Conservation (phyloP, 768 basidiomycete genomes). For the Lentinula sp. region DNA sequence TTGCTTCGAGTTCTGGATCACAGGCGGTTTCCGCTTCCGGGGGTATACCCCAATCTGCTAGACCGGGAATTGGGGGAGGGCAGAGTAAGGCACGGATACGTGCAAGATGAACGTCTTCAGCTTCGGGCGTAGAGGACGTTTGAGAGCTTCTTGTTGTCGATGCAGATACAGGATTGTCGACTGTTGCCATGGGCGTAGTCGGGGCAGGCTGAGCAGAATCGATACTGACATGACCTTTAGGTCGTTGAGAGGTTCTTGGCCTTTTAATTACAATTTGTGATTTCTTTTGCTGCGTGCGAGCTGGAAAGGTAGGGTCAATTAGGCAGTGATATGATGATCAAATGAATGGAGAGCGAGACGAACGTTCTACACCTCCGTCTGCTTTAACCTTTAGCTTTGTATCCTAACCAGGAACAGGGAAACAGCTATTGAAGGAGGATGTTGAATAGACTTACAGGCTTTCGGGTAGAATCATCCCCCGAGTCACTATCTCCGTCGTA, state of each 20-base stretch:
- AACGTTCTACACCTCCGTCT: constrained; percentile 37
- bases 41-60: constrained; percentile 77
- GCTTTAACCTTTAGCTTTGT: constrained; percentile 34
- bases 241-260: constrained; percentile 21
- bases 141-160: constrained; percentile 7
- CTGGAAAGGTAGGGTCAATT: constrained; percentile 14
- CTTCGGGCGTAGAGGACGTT: constrained; percentile 2
- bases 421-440: constrained; percentile 34
- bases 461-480: constrained; percentile 24
- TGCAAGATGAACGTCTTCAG: constrained; percentile 40
- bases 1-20: constrained; percentile 61
- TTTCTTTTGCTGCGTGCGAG: constrained; percentile 36
- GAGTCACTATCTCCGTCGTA: constrained; percentile 63
- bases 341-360: constrained; percentile 9
- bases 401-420: constrained; percentile 74
- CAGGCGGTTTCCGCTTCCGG: constrained; percentile 50
- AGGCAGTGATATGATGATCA: too few relatives aligned
- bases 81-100: constrained; percentile 50
- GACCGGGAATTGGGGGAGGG: constrained; percentile 59
- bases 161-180: neutral
- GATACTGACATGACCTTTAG: constrained; percentile 44
- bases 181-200: constrained; percentile 5
- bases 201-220: constrained; percentile 24
- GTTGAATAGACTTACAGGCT: constrained; percentile 22
- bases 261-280: constrained; percentile 59